These are phyloP conservation scores for Cyphellophora europaea DNA, from an alignment of 2,329 filamentous ascomycete species.

Conservation along the genomic window DNA sequence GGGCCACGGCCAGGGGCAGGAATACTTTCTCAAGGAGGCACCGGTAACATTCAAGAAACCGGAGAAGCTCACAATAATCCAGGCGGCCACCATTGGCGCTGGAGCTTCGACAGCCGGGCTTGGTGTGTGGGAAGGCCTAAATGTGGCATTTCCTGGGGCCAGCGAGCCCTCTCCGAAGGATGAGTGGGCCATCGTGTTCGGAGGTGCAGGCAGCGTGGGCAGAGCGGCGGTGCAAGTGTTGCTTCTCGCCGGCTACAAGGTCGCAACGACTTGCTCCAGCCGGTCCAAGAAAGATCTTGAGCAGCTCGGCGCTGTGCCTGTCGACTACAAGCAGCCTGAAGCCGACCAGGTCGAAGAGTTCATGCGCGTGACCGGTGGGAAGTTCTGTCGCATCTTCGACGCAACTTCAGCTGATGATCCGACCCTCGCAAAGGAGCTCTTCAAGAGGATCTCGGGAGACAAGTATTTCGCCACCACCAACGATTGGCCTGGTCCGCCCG, in stretches of 20 bases:
- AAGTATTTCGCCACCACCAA: conserved; percentile 21
- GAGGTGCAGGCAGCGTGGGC: conserved; percentile 24
- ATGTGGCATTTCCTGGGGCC: conserved; percentile 16
- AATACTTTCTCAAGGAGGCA: conserved; percentile 26
- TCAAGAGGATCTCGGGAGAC: conserved; percentile 14
- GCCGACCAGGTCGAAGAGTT: conserved; percentile 21
- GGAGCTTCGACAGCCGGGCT: conserved; percentile 20
- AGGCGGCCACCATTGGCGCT: conserved; percentile 23
- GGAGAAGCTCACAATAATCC: conserved; percentile 19
- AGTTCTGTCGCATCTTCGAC: conserved; percentile 22
- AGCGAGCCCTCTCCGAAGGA: conserved; percentile 11
- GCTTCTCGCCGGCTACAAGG: conserved; percentile 22
- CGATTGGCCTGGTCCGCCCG: conserved; percentile 13
- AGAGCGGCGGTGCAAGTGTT: conserved; percentile 24
- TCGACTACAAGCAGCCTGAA: conserved; percentile 24
- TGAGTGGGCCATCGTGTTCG: conserved; percentile 26
- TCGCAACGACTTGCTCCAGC: conserved; percentile 23
- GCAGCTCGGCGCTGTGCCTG: conserved; percentile 20
- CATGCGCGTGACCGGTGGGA: conserved; percentile 19
- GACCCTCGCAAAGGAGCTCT: conserved; percentile 18
- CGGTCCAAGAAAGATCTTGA: conserved; percentile 21
- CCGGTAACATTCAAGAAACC: conserved; percentile 22
- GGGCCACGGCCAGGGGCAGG: conserved; percentile 20
- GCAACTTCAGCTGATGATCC: conserved; percentile 23
- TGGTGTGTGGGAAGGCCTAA: conserved; percentile 17